These are phyloP conservation scores for Schwanniomyces occidentalis DNA, from an alignment of 805 yeast species.

Conservation along the genomic window DNA sequence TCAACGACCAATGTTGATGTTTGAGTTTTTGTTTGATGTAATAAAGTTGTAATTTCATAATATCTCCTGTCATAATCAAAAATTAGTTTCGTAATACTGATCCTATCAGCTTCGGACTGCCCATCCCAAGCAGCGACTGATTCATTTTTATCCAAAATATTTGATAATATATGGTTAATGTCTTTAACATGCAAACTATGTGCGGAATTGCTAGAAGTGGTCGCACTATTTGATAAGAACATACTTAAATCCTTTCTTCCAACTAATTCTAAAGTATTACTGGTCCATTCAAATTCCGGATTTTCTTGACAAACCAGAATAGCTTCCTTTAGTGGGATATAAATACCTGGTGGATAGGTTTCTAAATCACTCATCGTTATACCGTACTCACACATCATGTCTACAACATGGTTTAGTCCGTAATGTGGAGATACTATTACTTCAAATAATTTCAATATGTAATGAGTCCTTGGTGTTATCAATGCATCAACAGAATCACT, in stretches of 20 bases:
- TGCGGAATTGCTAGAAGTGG: conserved; percentile 5
- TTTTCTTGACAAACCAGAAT: conserved; percentile 53
- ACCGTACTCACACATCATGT: conserved; percentile 58
- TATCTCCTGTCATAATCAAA: conserved; percentile 79
- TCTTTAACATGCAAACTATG: conserved; percentile 18
- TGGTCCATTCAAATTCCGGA: conserved; percentile 50
- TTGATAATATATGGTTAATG: conserved; percentile 43
- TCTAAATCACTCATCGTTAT: conserved; percentile 55
- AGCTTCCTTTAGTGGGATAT: conserved; percentile 65
- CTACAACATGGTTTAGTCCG: conserved; percentile 55
- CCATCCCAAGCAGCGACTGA: conserved; percentile 65
- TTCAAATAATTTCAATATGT: conserved; percentile 62
- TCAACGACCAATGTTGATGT: conserved; percentile 41
- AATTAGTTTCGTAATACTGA: conserved; percentile 66
- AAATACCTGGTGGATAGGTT: conserved; percentile 72
- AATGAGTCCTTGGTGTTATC: conserved; percentile 67
- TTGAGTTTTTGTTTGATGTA: conserved; percentile 72
- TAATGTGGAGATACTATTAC: conserved; percentile 55
- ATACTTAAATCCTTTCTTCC: conserved; percentile 64
- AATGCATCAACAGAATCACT: conserved; percentile 55
- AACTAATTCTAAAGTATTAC: conserved; percentile 53
- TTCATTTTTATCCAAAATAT: conserved; percentile 40
- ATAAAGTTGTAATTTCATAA: conserved; percentile 67
- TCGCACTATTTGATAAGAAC: conserved; percentile 20
- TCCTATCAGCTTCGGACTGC: conserved; percentile 66